These are phyloP conservation scores for Oenanthe sinensis DNA, from an alignment of 129 eudicot genomes.

Conservation along the genomic window DNA sequence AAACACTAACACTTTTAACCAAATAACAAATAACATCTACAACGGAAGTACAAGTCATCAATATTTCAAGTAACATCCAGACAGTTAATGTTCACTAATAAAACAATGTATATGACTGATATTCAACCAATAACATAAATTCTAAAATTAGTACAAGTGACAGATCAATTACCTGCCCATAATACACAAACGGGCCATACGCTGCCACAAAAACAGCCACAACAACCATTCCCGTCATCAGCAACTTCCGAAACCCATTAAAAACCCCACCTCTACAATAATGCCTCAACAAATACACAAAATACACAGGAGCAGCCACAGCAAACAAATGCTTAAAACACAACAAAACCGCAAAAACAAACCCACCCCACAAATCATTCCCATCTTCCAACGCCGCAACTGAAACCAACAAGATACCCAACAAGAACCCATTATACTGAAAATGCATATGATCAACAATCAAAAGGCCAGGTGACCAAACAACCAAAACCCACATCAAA, in stretches of 20 bases:
- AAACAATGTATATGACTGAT: neutral
- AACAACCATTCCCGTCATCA: constrained; percentile 62
- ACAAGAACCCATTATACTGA: constrained; percentile 87
- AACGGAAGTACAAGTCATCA: neutral
- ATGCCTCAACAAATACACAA: constrained; percentile 76
- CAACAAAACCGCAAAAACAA: constrained; percentile 64
- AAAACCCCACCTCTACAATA: constrained; percentile 67
- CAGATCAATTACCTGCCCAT: constrained; percentile 58
- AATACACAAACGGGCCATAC: constrained; percentile 76
- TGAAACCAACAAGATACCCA: constrained; percentile 63
- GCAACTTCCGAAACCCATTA: constrained; percentile 65
- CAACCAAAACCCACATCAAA: constrained; percentile 67
- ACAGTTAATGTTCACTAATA: neutral
- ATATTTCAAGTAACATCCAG: neutral
- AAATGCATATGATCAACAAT: constrained; percentile 90
- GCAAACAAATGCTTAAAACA: constrained; percentile 86
- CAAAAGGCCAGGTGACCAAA: constrained; percentile 75
- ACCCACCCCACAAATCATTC: constrained; percentile 77
- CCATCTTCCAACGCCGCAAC: constrained; percentile 53
- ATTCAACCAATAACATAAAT: neutral
- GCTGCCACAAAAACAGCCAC: constrained; percentile 60
- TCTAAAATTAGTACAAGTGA: neutral
- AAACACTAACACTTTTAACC: no score
- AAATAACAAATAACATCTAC: neutral
- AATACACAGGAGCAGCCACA: constrained; percentile 87